Percentiles rank a stretch among this genome's conserved stretches.
Conservation (phyloP, 2,329 filamentous ascomycete genomes). For the Talaromyces albobiverticillius region DNA sequence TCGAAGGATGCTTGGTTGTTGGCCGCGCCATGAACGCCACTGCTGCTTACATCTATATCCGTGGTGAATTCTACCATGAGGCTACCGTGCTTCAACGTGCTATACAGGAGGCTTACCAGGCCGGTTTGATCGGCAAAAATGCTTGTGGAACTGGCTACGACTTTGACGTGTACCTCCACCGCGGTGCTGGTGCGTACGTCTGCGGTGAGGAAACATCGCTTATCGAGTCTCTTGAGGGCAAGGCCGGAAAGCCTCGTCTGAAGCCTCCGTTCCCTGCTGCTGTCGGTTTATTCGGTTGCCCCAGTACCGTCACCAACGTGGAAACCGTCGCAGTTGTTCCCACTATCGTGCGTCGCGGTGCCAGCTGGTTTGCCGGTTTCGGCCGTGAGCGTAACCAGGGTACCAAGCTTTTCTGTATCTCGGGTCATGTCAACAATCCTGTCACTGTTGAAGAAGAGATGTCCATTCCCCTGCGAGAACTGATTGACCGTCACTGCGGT, state of each 20-base stretch:
- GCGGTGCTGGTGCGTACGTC: conserved; percentile 94
- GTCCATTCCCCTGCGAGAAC: conserved; percentile 91
- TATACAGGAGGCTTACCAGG: conserved; percentile 96
- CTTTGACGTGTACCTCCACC: conserved; percentile 95
- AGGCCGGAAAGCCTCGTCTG: conserved; percentile 95
- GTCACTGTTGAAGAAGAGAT: conserved; percentile 98
- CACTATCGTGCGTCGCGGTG: conserved; percentile 90
- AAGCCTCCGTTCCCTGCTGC: conserved; percentile 98
- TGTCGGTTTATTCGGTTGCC: conserved; percentile 96
- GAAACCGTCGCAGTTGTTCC: conserved; percentile 95
- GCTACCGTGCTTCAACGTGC: conserved; percentile 88
- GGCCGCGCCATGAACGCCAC: conserved; percentile 98
- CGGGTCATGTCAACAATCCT: conserved; percentile 97
- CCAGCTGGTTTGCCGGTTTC: conserved; percentile 88
- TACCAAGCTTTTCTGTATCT: conserved; percentile 98
- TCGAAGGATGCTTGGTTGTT: conserved; percentile 94
- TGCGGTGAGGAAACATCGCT: conserved; percentile 98
- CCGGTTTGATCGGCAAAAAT: conserved; percentile 95
- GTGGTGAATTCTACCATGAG: conserved; percentile 96
- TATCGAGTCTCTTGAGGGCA: conserved; percentile 97
- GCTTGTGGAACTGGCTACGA: conserved; percentile 96
- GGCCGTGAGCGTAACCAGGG: conserved; percentile 94
- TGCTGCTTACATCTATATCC: conserved; percentile 98
- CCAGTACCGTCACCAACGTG: conserved; percentile 96
- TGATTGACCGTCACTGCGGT: conserved; percentile 98